phyloP scores from a whole-genome alignment of 2,329 filamentous ascomycete genomes.

The Claviceps sp. region DNA sequence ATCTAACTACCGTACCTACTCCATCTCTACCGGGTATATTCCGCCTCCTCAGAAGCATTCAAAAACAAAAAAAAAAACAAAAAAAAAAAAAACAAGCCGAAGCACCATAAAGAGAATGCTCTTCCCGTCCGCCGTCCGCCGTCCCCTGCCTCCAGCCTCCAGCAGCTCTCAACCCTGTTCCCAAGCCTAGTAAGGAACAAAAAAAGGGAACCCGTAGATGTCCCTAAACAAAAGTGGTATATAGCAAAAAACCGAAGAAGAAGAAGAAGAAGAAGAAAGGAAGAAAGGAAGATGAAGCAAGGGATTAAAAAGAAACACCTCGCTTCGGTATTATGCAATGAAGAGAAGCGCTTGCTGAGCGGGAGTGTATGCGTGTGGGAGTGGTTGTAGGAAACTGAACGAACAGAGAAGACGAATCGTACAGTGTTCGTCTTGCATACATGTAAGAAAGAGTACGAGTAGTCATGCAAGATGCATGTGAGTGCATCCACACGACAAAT shows the following conservation, averaged over 20 bases:
- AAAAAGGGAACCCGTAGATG: background rate
- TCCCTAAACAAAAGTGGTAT: constrained; percentile 2
- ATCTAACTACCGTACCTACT: background rate
- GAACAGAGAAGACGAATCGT: background rate
- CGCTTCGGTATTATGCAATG: background rate
- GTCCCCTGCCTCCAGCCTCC: background rate
- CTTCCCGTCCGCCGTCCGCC: background rate
- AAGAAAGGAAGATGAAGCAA: background rate
- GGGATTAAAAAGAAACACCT: background rate
- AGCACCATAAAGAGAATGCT: background rate
- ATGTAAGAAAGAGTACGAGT: too few species aligned
- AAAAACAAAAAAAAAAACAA: too few species aligned
- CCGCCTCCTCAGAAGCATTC: background rate
- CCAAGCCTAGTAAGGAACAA: background rate
- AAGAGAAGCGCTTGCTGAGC: background rate
- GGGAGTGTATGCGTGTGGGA: background rate
- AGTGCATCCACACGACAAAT: too few species aligned
- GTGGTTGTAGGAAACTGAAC: background rate
- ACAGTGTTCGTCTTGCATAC: background rate
- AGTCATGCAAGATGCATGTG: too few species aligned
- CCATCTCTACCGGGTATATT: constrained; percentile 3
- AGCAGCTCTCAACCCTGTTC: background rate
- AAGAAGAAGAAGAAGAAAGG: background rate
- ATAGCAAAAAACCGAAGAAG: constrained; percentile 1
- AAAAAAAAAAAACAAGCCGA: background rate